Conservation (phyloP, 306 rosid species). For the Vigna hirtella region DNA sequence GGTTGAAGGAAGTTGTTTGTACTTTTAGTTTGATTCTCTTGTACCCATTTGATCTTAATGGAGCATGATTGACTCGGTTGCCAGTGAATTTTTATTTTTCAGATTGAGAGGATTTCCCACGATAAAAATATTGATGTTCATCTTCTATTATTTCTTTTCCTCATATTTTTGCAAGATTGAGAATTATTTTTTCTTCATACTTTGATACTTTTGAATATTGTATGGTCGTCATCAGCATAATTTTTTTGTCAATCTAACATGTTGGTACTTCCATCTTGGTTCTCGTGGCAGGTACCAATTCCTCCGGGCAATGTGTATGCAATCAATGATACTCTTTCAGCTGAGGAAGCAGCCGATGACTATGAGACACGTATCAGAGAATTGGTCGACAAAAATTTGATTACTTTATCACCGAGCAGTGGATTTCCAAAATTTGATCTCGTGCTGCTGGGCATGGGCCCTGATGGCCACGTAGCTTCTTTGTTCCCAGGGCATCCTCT, state of each 20-base stretch:
- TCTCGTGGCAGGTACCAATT: conserved; percentile 68
- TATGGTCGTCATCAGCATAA: neutral
- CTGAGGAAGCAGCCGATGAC: conserved; percentile 95
- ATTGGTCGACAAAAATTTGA: conserved; percentile 59
- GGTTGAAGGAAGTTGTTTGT: no score
- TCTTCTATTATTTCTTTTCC: no score
- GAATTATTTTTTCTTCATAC: no score
- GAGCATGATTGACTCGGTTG: no score
- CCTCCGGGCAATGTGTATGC: conserved; percentile 70
- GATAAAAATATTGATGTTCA: no score
- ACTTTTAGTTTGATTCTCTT: no score
- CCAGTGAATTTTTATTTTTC: no score
- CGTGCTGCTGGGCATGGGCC: conserved; percentile 97
- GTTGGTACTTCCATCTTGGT: conserved; percentile 21
- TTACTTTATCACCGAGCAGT: conserved; percentile 55
- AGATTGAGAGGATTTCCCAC: no score
- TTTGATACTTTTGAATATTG: no score
- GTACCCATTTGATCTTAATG: no score
- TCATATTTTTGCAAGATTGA: no score
- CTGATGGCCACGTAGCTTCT: conserved; percentile 97
- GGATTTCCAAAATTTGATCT: conserved; percentile 95
- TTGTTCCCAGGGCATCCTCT: conserved; percentile 95
- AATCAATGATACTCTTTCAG: conserved; percentile 78
- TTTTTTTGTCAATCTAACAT: conserved; percentile 28
- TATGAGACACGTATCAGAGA: conserved; percentile 75